These are phyloP conservation scores for Aspergillus sclerotialis DNA, from an alignment of 2,329 filamentous ascomycete genomes.

Conservation along the genomic window DNA sequence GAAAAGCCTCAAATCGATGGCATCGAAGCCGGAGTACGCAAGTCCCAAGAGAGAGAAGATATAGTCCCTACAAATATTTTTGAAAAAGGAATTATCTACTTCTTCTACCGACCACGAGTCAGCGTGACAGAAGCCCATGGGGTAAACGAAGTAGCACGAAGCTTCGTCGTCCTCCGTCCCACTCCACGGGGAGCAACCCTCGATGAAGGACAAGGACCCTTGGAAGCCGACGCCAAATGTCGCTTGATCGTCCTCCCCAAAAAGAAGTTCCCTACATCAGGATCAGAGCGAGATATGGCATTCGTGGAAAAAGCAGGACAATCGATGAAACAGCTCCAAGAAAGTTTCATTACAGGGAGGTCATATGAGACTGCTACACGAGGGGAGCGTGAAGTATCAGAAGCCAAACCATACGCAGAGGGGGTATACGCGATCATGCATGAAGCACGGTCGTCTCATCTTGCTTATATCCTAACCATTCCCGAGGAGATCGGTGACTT, in stretches of 20 bases:
- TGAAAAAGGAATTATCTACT: slow-evolving; percentile 86
- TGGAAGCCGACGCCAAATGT: slow-evolving; percentile 53
- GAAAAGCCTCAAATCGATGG: slow-evolving; percentile 10
- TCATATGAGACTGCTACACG: slow-evolving; percentile 71
- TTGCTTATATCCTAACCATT: slow-evolving; percentile 73
- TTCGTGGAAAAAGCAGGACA: slow-evolving; percentile 72
- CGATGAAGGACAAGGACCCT: slow-evolving; percentile 43
- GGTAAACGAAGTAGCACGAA: slow-evolving; percentile 67
- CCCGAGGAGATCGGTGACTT: slow-evolving; percentile 63
- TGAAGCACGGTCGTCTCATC: slow-evolving; percentile 64
- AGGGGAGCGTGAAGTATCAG: slow-evolving; percentile 61
- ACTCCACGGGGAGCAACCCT: slow-evolving; percentile 64
- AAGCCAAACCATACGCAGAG: slow-evolving; percentile 70
- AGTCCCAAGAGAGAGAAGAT: slow-evolving; percentile 45
- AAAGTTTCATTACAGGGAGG: slow-evolving; percentile 59
- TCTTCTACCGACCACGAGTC: slow-evolving; percentile 77
- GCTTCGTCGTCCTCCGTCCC: slow-evolving; percentile 72
- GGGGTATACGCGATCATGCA: slow-evolving; percentile 77
- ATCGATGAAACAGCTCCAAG: slow-evolving; percentile 63
- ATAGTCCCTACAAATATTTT: slow-evolving; percentile 57
- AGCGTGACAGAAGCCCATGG: slow-evolving; percentile 62
- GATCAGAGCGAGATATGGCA: slow-evolving; percentile 65
- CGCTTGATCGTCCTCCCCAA: slow-evolving; percentile 75
- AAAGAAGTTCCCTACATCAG: slow-evolving; percentile 67
- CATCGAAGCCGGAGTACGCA: slow-evolving; percentile 38